Percentiles rank a stretch among this genome's conserved stretches.
Conservation (phyloP, 306 rosid genomes). For the Hippophae gyantsensis region DNA sequence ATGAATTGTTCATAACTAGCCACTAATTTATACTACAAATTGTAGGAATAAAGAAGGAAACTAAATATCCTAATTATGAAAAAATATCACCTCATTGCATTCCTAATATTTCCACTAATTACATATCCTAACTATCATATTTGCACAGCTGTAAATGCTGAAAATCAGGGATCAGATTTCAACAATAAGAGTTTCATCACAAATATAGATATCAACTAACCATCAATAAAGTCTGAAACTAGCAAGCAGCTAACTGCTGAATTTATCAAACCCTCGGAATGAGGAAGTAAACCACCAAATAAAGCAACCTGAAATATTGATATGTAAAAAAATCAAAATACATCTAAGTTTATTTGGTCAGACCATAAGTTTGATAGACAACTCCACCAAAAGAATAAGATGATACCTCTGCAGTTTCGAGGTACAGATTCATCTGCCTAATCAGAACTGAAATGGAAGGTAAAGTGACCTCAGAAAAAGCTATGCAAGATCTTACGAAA, state of each 20-base stretch:
- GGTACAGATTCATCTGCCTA: slow-evolving; percentile 66
- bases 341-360: neutral
- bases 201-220: slow-evolving; percentile 38
- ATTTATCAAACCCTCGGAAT: slow-evolving; percentile 67
- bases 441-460: slow-evolving; percentile 59
- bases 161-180: neutral
- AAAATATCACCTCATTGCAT: too few species aligned
- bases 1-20: too few species aligned
- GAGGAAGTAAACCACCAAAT: slow-evolving; percentile 64
- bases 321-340: slow-evolving; percentile 10
- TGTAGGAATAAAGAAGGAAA: too few species aligned
- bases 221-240: slow-evolving; percentile 38
- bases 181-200: slow-evolving; percentile 4
- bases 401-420: slow-evolving; percentile 86
- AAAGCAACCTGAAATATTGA: slow-evolving; percentile 56
- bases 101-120: too few species aligned
- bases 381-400: slow-evolving; percentile 11
- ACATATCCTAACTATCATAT: too few species aligned
- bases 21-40: too few species aligned
- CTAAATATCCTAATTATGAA: too few species aligned
- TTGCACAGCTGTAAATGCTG: too few species aligned
- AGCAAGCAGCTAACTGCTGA: slow-evolving; percentile 60
- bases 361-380: slow-evolving; percentile 7
- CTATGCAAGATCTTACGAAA: slow-evolving; percentile 73
- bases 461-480: slow-evolving; percentile 85